Base-by-base conservation (phyloP, 306 rosid genomes). In the Cicer pinnatifidum region DNA sequence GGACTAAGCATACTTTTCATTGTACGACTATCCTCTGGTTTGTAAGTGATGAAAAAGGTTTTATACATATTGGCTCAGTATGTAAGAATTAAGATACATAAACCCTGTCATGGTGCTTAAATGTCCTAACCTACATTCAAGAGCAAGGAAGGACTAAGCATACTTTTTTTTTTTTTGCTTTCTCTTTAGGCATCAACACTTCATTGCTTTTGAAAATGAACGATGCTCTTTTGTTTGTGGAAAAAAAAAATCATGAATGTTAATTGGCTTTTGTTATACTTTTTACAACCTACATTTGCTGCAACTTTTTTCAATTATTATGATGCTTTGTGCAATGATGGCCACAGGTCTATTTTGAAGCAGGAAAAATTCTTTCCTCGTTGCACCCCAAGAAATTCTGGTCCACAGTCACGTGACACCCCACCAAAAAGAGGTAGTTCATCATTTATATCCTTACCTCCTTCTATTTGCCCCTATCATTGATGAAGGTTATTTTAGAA, bases 351-450 rank as follows among this genome's bases (percentile, higher is more conserved):
- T 81, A 73, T 77, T 71, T 75, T 78, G 78, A 86, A 86, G 74
- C 96, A 83, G 73, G 93, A 88, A 62, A 93, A 81, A 66, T 79
- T 84, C 79, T 84, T 81, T 66, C 88, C 91, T 64, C 97, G 97
- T 23, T 93, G 97, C 77, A 79, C 86, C 35, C 89, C 92, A 1
- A 76, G 94, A 65, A 85, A 77, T 69, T 87, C 91, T 53, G 97
- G 96, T 67, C 97, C 91, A 46, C 98, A 93, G 40, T 93, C 98
- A 37, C 98, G 96, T 66, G 98, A 93, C 71, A 86, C 88, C 23
- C 98, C 97, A 28, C 98, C 97, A 13, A 93, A 85, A 91, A 83
- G 98, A 89, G 98, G 97, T 93, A 80, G 53, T 70, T 39, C 19
- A 19, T 58, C 62, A 54, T 74, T 68, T n/a, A 13, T 56, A 41